These are phyloP conservation scores for Cryptococcus floricola DNA, from an alignment of 1,284 basidiomycete genomes.

Conservation along the genomic window DNA sequence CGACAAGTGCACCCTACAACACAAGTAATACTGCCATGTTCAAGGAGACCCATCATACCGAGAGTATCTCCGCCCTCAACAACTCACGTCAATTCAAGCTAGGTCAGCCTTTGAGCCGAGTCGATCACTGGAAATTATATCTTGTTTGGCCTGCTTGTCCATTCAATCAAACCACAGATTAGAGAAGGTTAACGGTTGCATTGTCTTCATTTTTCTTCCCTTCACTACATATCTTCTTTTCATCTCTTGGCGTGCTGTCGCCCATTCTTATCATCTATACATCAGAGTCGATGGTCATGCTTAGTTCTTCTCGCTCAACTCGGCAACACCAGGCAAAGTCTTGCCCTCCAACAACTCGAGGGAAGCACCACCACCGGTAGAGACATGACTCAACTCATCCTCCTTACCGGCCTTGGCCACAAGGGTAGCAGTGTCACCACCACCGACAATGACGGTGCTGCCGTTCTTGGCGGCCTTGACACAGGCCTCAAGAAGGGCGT, in stretches of 20 bases:
- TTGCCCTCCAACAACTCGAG: conserved; percentile 96
- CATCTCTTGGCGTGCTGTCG: neutral
- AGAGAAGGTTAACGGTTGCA: neutral
- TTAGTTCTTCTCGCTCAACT: conserved; percentile 64
- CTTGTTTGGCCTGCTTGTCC: too few relatives aligned
- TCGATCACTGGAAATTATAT: too few relatives aligned
- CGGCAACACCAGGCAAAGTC: conserved; percentile 79
- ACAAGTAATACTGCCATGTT: too few relatives aligned
- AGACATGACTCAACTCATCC: conserved; percentile 89
- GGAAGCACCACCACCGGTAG: conserved; percentile 93
- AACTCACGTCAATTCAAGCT: too few relatives aligned
- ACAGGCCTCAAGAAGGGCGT: conserved; percentile 77
- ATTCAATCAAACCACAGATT: too few relatives aligned
- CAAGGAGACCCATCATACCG: too few relatives aligned
- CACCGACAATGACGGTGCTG: conserved; percentile 88
- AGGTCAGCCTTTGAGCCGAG: too few relatives aligned
- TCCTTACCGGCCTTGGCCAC: conserved; percentile 78
- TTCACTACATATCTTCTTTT: neutral
- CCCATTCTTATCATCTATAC: neutral
- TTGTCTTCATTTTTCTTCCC: neutral
- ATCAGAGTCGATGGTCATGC: neutral
- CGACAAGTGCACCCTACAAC: too few relatives aligned
- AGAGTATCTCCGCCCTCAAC: too few relatives aligned
- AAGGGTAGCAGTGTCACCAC: conserved; percentile 89
- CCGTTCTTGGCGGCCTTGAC: conserved; percentile 84